These are phyloP conservation scores for Rubia yunnanensis DNA, from an alignment of 257 asterid genomes.

Conservation along the genomic window DNA sequence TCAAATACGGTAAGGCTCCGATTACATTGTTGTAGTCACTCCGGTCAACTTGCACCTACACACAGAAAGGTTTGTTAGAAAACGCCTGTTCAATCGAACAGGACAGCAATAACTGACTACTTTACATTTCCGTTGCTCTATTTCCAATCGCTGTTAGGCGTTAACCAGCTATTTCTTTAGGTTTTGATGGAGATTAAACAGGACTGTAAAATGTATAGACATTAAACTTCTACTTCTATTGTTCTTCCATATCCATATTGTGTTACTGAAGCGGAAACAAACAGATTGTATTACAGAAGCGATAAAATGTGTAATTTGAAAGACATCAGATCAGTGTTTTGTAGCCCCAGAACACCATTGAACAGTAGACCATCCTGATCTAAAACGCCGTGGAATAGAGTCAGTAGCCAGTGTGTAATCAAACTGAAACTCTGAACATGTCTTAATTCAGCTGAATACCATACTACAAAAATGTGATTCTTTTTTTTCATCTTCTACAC, in stretches of 20 bases:
- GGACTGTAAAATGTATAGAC: background rate
- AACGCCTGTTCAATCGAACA: background rate
- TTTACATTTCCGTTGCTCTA: background rate
- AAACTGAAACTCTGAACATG: background rate
- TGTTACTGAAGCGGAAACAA: background rate
- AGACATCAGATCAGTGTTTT: background rate
- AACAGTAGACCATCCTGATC: background rate
- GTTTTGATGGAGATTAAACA: background rate
- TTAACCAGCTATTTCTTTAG: background rate
- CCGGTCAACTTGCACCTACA: slow-evolving; percentile 80
- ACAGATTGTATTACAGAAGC: background rate
- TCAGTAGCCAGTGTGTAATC: background rate
- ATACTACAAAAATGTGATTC: background rate
- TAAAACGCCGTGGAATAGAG: background rate
- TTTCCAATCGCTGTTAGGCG: background rate
- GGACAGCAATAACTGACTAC: background rate
- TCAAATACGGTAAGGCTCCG: slow-evolving; percentile 91
- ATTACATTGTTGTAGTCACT: slow-evolving; percentile 86
- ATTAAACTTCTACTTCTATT: background rate
- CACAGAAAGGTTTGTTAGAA: background rate
- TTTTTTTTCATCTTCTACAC: background rate
- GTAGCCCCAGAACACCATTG: background rate
- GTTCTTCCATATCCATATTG: background rate
- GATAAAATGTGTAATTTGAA: background rate
- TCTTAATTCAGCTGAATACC: background rate